Evolutionary conservation across 176 grass and related monocot genomes (phyloP).

Genomic region (Poa annua): DNA sequence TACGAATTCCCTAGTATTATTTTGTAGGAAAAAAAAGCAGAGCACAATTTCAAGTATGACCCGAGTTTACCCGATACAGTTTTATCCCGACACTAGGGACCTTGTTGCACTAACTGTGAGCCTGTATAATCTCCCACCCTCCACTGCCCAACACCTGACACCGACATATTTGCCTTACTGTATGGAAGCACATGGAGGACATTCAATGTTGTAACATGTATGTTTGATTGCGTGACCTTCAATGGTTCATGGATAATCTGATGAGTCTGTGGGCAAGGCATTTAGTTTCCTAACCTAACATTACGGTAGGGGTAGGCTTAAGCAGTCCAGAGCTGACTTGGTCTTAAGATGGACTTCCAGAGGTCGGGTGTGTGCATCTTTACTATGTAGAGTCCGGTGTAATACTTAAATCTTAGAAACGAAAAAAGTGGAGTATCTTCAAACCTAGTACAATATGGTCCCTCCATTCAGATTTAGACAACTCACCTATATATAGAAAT

Average conservation of each 20-base stretch:
- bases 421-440: not conserved
- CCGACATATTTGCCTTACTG: constrained; percentile 41
- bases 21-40: not conserved
- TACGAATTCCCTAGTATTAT: constrained; percentile 32
- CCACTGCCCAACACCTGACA: constrained; percentile 45
- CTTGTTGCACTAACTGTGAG: constrained; percentile 35
- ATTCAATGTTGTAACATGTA: constrained; percentile 56
- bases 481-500: too few relatives aligned
- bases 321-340: constrained; percentile 36
- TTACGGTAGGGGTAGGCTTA: constrained; percentile 20
- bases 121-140: constrained; percentile 43
- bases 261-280: constrained; percentile 25
- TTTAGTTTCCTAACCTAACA: constrained; percentile 51
- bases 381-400: too few relatives aligned
- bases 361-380: too few relatives aligned
- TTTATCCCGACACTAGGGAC: constrained; percentile 34
- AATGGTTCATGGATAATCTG: constrained; percentile 44
- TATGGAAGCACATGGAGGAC: constrained; percentile 45
- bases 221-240: constrained; percentile 42
- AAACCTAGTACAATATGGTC: not conserved
- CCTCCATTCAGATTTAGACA: too few relatives aligned
- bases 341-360: not conserved
- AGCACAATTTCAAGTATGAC: constrained; percentile 32
- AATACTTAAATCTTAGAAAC: too few relatives aligned
- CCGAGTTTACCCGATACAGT: constrained; percentile 32